Conservation (phyloP, 352 stramenopile genomes). For the Globisporangium middletonii region DNA sequence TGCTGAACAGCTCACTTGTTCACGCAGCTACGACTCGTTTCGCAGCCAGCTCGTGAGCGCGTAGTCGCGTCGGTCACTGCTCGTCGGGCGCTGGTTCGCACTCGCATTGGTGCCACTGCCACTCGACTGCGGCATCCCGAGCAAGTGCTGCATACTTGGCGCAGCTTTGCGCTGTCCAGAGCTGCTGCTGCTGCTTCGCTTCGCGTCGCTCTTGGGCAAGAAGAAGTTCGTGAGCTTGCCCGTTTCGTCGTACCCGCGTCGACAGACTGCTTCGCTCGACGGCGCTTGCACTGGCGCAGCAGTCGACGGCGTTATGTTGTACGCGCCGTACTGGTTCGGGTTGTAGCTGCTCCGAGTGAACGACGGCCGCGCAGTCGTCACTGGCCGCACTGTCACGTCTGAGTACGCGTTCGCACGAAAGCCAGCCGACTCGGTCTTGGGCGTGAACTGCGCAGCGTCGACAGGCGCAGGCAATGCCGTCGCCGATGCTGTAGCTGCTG, state of each 20-base stretch:
- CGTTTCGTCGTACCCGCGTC: constrained; percentile 67
- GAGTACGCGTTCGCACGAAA: constrained; percentile 61
- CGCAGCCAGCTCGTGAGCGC: constrained; percentile 63
- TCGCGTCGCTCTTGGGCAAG: constrained; percentile 40
- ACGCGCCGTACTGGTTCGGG: constrained; percentile 63
- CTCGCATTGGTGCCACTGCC: constrained; percentile 5
- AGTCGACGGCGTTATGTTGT: constrained; percentile 41
- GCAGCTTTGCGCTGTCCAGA: constrained; percentile 31
- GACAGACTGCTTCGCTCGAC: constrained; percentile 28
- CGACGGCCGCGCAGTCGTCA: constrained; percentile 23
- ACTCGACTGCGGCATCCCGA: constrained; percentile 27
- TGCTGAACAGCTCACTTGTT: no score
- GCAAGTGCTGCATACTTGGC: constrained; percentile 45
- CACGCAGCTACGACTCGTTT: constrained; percentile 19
- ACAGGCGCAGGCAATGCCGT: constrained; percentile 10
- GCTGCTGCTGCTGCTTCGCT: constrained; percentile 10
- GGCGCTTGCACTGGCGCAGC: constrained; percentile 34
- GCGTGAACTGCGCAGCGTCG: constrained; percentile 14
- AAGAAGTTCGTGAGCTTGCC: constrained; percentile 78
- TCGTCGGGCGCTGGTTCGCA: constrained; percentile 14
- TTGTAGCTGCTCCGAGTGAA: constrained; percentile 58
- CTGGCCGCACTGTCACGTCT: constrained; percentile 46
- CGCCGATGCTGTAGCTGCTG: constrained; percentile 7
- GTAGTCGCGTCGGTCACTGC: constrained; percentile 43
- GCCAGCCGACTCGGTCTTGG: constrained; percentile 26